These are phyloP conservation scores for Silene coronaria DNA, from an alignment of 179 eudicot species.

Conservation along the genomic window DNA sequence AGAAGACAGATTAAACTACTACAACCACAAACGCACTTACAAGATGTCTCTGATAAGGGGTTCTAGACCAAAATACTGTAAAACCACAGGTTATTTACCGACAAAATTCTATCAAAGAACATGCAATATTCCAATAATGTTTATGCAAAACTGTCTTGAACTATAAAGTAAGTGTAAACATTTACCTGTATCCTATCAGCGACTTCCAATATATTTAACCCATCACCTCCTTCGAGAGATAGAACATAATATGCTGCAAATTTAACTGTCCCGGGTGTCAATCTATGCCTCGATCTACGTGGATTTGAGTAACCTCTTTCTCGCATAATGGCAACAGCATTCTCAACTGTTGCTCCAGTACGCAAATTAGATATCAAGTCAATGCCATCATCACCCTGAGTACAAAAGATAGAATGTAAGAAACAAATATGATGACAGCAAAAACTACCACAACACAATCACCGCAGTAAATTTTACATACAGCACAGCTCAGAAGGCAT, in stretches of 20 bases:
- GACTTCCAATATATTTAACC: slow-evolving; percentile 74
- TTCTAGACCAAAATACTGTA: not conserved
- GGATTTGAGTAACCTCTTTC: slow-evolving; percentile 72
- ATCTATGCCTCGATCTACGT: slow-evolving; percentile 81
- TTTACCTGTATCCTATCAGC: slow-evolving; percentile 86
- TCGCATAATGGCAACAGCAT: slow-evolving; percentile 80
- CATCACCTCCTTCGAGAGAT: slow-evolving; percentile 76
- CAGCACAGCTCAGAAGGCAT: not conserved
- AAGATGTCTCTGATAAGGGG: not conserved
- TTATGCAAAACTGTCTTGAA: too few relatives aligned
- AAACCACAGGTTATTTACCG: not conserved
- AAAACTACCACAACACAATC: slow-evolving; percentile 12
- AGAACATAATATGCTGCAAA: slow-evolving; percentile 88
- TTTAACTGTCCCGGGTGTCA: slow-evolving; percentile 98
- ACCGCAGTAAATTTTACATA: not conserved
- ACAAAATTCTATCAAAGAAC: not conserved
- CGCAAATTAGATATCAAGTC: slow-evolving; percentile 62
- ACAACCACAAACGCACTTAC: not conserved
- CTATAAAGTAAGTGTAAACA: not conserved
- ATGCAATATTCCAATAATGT: too few relatives aligned
- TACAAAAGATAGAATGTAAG: not conserved
- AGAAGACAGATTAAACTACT: not conserved
- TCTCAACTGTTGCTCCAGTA: slow-evolving; percentile 74
- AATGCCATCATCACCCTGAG: slow-evolving; percentile 65
- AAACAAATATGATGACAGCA: not conserved